Percentiles rank a stretch among this genome's conserved stretches.
These are phyloP conservation scores for Podospora appendiculata DNA, from an alignment of 495 filamentous ascomycete genomes.

Conservation along the genomic window DNA sequence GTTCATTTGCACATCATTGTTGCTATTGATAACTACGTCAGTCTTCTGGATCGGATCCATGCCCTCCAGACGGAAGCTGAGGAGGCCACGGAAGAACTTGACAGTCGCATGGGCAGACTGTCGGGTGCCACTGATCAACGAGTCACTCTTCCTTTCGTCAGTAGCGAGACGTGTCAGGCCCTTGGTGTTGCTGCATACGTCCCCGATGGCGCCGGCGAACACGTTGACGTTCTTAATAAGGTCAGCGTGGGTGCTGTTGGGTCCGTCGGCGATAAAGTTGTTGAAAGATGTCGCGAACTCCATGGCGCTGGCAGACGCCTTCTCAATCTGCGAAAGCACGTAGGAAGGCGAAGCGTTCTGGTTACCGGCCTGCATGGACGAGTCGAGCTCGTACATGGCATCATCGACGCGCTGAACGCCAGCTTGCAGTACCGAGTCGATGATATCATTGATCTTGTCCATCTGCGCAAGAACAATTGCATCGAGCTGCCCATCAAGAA, in stretches of 20 bases:
- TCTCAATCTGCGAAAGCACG: constrained; percentile 93
- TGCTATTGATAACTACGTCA: constrained; percentile 93
- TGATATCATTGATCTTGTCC: constrained; percentile 92
- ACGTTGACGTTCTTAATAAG: constrained; percentile 89
- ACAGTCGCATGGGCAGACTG: constrained; percentile 83
- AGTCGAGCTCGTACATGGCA: constrained; percentile 93
- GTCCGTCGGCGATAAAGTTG: constrained; percentile 94
- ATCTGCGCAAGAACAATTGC: constrained; percentile 75
- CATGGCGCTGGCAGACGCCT: constrained; percentile 86
- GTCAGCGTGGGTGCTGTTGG: constrained; percentile 82
- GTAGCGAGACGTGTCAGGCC: constrained; percentile 89
- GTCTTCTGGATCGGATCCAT: constrained; percentile 84
- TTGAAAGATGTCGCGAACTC: constrained; percentile 98
- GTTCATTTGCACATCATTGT: constrained; percentile 86
- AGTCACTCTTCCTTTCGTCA: constrained; percentile 87
- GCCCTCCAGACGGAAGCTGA: constrained; percentile 87
- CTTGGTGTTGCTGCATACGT: constrained; percentile 94
- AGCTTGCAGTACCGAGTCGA: constrained; percentile 90
- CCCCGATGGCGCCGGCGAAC: constrained; percentile 83
- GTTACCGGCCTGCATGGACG: constrained; percentile 95
- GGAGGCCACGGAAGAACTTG: constrained; percentile 89
- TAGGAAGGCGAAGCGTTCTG: constrained; percentile 96
- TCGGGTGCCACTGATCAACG: constrained; percentile 70
- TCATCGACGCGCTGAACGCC: constrained; percentile 95
- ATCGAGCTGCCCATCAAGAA: constrained; percentile 85